These are phyloP conservation scores for Umbellularia californica DNA, from an alignment of 164 flowering plant genomes.

Conservation along the genomic window DNA sequence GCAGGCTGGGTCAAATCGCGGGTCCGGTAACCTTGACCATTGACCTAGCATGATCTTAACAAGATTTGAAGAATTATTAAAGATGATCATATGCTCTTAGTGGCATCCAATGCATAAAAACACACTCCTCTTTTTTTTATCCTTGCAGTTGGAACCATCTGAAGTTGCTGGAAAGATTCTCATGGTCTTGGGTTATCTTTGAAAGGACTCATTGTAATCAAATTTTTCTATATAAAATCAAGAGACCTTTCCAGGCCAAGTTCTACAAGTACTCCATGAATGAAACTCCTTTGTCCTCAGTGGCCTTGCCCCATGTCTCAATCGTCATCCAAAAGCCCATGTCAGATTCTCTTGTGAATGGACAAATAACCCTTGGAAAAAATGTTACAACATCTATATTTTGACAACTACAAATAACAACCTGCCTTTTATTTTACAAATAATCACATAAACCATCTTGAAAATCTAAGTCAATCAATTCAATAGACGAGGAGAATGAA, in stretches of 20 bases:
- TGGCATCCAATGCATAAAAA: constrained; percentile 11
- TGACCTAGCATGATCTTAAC: constrained; percentile 1
- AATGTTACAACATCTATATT: too few relatives aligned
- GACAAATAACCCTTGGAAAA: not conserved
- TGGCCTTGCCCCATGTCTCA: not conserved
- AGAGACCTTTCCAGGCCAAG: not conserved
- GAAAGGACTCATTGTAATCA: constrained; percentile 4
- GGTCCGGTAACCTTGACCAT: not conserved
- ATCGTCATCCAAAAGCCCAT: not conserved
- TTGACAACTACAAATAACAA: too few relatives aligned
- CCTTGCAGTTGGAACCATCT: not conserved
- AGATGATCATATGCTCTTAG: not conserved
- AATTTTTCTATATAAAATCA: not conserved
- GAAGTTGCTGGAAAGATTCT: constrained; percentile 9
- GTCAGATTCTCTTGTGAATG: not conserved
- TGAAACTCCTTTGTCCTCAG: constrained; percentile 5
- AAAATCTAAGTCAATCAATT: too few relatives aligned
- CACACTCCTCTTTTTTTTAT: not conserved
- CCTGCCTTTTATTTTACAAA: too few relatives aligned
- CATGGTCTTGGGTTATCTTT: constrained; percentile 6
- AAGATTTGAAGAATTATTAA: not conserved
- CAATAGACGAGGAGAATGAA: too few relatives aligned
- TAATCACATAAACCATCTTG: too few relatives aligned
- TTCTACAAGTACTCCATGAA: not conserved
- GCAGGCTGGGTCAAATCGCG: too few relatives aligned